Conservation (phyloP, 1,284 basidiomycete genomes). For the Trametes versicolor region DNA sequence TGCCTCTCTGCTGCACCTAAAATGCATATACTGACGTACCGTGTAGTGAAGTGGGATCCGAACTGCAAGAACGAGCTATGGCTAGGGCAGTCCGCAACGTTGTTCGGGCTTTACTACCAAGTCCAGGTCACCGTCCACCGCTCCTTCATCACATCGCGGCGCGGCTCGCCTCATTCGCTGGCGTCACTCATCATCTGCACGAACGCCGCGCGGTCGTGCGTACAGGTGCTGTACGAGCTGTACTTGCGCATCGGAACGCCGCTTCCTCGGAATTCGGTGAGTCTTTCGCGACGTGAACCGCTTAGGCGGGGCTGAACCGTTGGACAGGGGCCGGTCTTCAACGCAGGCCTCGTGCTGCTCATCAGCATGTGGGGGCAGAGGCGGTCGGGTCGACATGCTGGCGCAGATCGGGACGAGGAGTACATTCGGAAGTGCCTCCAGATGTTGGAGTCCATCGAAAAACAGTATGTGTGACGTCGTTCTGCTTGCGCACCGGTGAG, state of each 20-base stretch:
- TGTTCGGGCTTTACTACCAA: slow-evolving; percentile 65
- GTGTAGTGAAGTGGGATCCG: slow-evolving; percentile 63
- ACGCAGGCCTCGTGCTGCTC: slow-evolving; percentile 71
- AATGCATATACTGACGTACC: neutral
- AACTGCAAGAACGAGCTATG: slow-evolving; percentile 53
- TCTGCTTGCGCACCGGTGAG: neutral
- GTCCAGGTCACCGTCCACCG: slow-evolving; percentile 66
- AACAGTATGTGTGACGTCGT: slow-evolving; percentile 46
- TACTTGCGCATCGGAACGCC: slow-evolving; percentile 39
- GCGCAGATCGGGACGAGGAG: slow-evolving; percentile 67
- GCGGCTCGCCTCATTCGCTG: slow-evolving; percentile 52
- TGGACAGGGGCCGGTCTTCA: slow-evolving; percentile 56
- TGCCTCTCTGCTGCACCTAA: neutral
- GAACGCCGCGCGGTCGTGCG: slow-evolving; percentile 66
- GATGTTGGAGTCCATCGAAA: slow-evolving; percentile 62
- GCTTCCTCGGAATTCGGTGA: slow-evolving; percentile 38
- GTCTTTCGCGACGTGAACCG: neutral
- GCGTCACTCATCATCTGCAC: slow-evolving; percentile 72
- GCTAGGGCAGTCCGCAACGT: slow-evolving; percentile 62
- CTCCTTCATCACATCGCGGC: slow-evolving; percentile 65
- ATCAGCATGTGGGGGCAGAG: slow-evolving; percentile 80
- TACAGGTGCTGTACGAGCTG: slow-evolving; percentile 58
- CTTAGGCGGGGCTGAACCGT: neutral
- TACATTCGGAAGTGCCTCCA: slow-evolving; percentile 78
- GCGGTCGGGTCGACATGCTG: slow-evolving; percentile 58